Conservation (phyloP, 495 filamentous ascomycete genomes). For the Aspergillus ellipticus region DNA sequence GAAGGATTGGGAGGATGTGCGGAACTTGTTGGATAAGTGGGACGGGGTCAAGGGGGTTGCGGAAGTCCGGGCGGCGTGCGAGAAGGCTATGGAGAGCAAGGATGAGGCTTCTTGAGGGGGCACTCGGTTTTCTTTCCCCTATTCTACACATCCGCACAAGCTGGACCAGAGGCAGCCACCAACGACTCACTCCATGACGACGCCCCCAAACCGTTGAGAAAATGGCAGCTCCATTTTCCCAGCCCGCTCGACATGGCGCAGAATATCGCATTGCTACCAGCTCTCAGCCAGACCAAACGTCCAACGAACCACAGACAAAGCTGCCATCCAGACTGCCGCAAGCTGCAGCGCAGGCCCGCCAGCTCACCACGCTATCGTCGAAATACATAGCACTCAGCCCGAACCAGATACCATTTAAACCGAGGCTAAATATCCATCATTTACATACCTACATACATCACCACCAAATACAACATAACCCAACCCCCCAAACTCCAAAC, state of each 20-base stretch:
- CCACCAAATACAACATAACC: neutral
- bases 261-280: too few relatives aligned
- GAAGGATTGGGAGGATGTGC: constrained; percentile 55
- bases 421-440: too few relatives aligned
- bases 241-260: neutral
- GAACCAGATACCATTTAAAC: too few relatives aligned
- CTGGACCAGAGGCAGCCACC: neutral
- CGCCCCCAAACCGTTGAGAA: too few relatives aligned
- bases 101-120: constrained; percentile 28
- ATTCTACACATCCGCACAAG: neutral
- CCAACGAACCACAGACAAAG: too few relatives aligned
- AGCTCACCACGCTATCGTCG: too few relatives aligned
- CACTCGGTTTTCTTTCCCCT: too few relatives aligned
- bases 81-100: constrained; percentile 47
- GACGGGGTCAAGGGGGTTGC: constrained; percentile 56
- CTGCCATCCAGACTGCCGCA: too few relatives aligned
- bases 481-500: constrained; percentile 13
- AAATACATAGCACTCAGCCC: neutral
- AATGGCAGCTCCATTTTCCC: neutral
- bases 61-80: constrained; percentile 58
- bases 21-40: constrained; percentile 48
- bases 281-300: too few relatives aligned
- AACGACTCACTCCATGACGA: neutral
- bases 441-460: neutral
- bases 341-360: too few relatives aligned